phyloP scores from a whole-genome alignment of 2,329 filamentous ascomycete species.

The Arthrobotrys entomopaga region DNA sequence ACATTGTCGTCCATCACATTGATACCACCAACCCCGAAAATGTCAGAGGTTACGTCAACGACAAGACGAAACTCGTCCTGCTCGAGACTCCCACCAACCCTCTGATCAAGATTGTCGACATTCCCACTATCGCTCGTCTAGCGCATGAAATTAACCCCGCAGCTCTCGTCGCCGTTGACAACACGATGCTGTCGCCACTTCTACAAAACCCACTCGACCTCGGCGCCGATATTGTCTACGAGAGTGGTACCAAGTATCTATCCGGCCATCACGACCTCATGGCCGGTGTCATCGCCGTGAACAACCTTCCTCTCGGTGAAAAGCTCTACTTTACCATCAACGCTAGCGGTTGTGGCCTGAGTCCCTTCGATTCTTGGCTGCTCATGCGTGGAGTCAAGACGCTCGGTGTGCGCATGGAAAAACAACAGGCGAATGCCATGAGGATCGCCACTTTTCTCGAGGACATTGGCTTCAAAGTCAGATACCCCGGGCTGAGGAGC shows the following conservation, averaged over 20 bases:
- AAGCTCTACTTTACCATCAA: conserved; percentile 98
- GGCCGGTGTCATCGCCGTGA: conserved; percentile 95
- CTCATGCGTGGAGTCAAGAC: conserved; percentile 97
- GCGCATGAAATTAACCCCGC: conserved; percentile 81
- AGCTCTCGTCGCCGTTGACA: conserved; percentile 90
- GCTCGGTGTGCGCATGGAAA: conserved; percentile 96
- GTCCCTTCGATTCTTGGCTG: conserved; percentile 95
- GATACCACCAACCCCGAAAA: conserved; percentile 84
- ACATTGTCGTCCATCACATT: conserved; percentile 93
- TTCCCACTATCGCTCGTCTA: conserved; percentile 78
- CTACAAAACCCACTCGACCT: conserved; percentile 92
- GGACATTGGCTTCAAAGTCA: conserved; percentile 87
- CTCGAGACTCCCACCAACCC: conserved; percentile 98
- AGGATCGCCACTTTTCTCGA: conserved; percentile 93
- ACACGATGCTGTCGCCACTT: conserved; percentile 98
- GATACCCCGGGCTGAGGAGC: conserved; percentile 91
- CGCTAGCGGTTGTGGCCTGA: conserved; percentile 89
- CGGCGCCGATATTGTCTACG: conserved; percentile 95
- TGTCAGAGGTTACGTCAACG: conserved; percentile 74
- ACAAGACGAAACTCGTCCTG: conserved; percentile 93
- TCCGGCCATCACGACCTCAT: conserved; percentile 99
- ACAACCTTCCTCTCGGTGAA: conserved; percentile 82
- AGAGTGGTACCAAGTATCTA: conserved; percentile 96
- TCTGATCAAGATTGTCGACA: conserved; percentile 96
- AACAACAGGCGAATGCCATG: conserved; percentile 93